Conservation (phyloP, 1,284 basidiomycete species). For the Malassezia pachydermatis region DNA sequence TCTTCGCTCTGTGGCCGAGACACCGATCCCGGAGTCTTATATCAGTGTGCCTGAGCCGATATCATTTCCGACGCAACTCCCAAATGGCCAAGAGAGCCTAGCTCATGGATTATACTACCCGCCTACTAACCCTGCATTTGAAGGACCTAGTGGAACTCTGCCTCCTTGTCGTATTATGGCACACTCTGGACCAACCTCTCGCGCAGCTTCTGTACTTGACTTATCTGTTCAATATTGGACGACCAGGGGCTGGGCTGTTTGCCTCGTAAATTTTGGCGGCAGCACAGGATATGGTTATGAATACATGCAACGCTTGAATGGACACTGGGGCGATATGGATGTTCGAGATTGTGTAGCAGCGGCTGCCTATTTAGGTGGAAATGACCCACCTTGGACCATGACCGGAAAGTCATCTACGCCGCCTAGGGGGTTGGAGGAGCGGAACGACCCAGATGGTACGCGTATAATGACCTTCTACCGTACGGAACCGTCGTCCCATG, state of each 20-base stretch:
- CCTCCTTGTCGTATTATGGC: constrained; percentile 59
- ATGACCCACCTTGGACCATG: neutral
- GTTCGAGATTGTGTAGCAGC: constrained; percentile 57
- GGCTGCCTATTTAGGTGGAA: constrained; percentile 52
- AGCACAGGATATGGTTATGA: constrained; percentile 55
- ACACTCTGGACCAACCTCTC: constrained; percentile 61
- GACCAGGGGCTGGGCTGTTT: constrained; percentile 50
- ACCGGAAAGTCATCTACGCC: neutral
- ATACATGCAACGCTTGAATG: constrained; percentile 54
- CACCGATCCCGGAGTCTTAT: constrained; percentile 16
- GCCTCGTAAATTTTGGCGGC: constrained; percentile 63
- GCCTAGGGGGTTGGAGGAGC: constrained; percentile 11
- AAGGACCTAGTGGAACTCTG: constrained; percentile 52
- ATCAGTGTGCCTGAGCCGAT: constrained; percentile 23
- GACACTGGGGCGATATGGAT: constrained; percentile 62
- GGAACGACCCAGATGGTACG: constrained; percentile 12
- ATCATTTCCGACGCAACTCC: constrained; percentile 32
- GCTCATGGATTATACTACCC: constrained; percentile 56
- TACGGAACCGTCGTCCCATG: neutral
- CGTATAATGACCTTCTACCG: constrained; percentile 7
- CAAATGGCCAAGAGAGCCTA: constrained; percentile 21
- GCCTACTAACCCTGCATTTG: constrained; percentile 57
- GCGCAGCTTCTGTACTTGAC: constrained; percentile 51
- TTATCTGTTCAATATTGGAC: constrained; percentile 54
- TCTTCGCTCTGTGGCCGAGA: neutral